These are phyloP conservation scores for Monilinia vaccinii-corymbosi DNA, from an alignment of 2,329 filamentous ascomycete genomes.

Conservation along the genomic window DNA sequence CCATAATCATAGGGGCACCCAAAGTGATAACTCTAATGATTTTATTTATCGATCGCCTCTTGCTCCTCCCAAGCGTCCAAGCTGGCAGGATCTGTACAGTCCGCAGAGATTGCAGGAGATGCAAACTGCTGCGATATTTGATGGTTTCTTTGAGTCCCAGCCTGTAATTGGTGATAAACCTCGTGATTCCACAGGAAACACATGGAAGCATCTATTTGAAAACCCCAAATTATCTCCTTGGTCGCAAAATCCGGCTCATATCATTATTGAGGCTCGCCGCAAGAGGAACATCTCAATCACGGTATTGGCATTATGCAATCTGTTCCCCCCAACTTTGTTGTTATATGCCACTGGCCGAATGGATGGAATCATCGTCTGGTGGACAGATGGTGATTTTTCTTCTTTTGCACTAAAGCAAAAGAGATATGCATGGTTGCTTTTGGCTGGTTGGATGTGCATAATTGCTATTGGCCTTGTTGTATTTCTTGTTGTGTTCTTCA, in stretches of 20 bases:
- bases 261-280: conserved; percentile 10
- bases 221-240: conserved; percentile 16
- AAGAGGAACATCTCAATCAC: conserved; percentile 20
- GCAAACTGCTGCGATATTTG: conserved; percentile 15
- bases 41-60: conserved; percentile 25
- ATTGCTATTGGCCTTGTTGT: conserved; percentile 16
- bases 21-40: conserved; percentile 9
- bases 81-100: conserved; percentile 25
- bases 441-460: conserved; percentile 15
- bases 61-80: conserved; percentile 22
- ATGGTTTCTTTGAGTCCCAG: conserved; percentile 16
- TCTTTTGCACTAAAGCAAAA: conserved; percentile 22
- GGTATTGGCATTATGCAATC: conserved; percentile 20
- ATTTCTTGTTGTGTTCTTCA: conserved; percentile 15
- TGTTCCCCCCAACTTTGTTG: conserved; percentile 25
- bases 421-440: conserved; percentile 16
- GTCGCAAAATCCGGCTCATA: conserved; percentile 13
- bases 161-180: not conserved
- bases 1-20: not conserved
- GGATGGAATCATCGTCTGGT: conserved; percentile 23
- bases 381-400: conserved; percentile 19
- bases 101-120: conserved; percentile 16
- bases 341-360: conserved; percentile 22
- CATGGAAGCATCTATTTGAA: conserved; percentile 17
- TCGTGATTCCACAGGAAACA: conserved; percentile 3